Base-by-base conservation (phyloP, 1,284 basidiomycete genomes). In the Naganishia cerealis region DNA sequence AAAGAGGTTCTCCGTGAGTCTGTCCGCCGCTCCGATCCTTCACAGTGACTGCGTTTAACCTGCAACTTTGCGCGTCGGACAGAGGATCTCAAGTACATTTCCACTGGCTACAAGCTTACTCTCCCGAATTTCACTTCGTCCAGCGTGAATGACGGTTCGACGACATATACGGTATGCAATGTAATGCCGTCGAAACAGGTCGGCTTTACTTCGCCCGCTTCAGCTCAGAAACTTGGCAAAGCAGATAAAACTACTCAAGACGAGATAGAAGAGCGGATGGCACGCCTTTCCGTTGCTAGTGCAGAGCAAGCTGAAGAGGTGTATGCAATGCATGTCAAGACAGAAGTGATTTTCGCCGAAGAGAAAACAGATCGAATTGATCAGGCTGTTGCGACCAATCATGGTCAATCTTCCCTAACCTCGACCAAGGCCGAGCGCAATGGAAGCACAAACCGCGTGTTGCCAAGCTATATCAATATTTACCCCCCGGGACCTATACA, bases 1-100 rank as follows among this genome's bases (percentile, higher is more conserved):
- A 83, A 82, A 69, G 81, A 83, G 72, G 70, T 74, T 0, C 72
- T 83, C 0, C 59, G 61, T 53, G 40, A 53, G 61, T 63, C 12
- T 26, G 79, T 42, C 42, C 26, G n/a, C 39, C 10, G 21, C 3
- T 36, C 15, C 6, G n/a, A 18, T 16, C 9, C 33, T n/a, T 39
- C 12, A 4, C 21, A 38, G 48, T 81, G 71, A 74, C 75, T 73
- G 53, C 36, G 46, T 69, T 56, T 15, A 36, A 24, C 63, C 62
- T 21, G 67, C 33, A 1, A 24, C 0, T 71, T 21, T 50, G 46
- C 21, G 10, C 21, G 21, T 50, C 24, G 46, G 24, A 50, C 24
- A 91, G 90, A 90, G 48, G 88, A 90, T 73, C 80, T 90, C 24
- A 89, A 87, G 76, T 90, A 88, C 75, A 78, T 93, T 67, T 85